phyloP scores from a whole-genome alignment of 805 yeast genomes.

The Sugiyamaella smithiae region DNA sequence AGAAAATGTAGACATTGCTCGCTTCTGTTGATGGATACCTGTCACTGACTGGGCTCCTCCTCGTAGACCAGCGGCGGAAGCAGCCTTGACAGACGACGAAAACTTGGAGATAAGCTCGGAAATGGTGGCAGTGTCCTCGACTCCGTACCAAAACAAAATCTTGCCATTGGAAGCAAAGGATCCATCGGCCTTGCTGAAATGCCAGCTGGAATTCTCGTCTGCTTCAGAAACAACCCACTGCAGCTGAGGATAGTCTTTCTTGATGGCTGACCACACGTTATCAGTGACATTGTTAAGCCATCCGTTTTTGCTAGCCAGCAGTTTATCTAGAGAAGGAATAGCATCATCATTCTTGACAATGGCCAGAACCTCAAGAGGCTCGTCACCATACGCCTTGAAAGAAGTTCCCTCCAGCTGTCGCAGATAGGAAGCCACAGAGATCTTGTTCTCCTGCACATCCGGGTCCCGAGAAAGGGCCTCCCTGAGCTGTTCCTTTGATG shows the following conservation, averaged over 20 bases:
- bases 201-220: slow-evolving; percentile 89
- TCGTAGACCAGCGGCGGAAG: slow-evolving; percentile 15
- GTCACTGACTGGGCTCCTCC: slow-evolving; percentile 18
- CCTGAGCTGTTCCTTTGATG: slow-evolving; percentile 60
- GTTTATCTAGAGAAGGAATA: slow-evolving; percentile 75
- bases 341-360: slow-evolving; percentile 60
- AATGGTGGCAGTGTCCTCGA: slow-evolving; percentile 58
- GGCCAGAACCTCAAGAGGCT: slow-evolving; percentile 91
- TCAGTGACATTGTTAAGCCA: slow-evolving; percentile 98
- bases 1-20: slow-evolving; percentile 27
- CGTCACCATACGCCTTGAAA: slow-evolving; percentile 88
- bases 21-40: slow-evolving; percentile 24
- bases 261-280: slow-evolving; percentile 80
- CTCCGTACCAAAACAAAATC: slow-evolving; percentile 93
- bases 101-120: slow-evolving; percentile 61
- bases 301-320: slow-evolving; percentile 82
- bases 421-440: slow-evolving; percentile 78
- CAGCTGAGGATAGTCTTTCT: slow-evolving; percentile 65
- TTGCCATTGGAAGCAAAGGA: slow-evolving; percentile 87
- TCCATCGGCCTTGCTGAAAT: slow-evolving; percentile 89
- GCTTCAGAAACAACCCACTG: slow-evolving; percentile 91
- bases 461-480: slow-evolving; percentile 73
- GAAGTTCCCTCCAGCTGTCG: slow-evolving; percentile 58
- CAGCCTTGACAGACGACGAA: slow-evolving; percentile 20
- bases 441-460: slow-evolving; percentile 64